Conservation (phyloP, 257 asterid genomes). For the Verbena officinalis region DNA sequence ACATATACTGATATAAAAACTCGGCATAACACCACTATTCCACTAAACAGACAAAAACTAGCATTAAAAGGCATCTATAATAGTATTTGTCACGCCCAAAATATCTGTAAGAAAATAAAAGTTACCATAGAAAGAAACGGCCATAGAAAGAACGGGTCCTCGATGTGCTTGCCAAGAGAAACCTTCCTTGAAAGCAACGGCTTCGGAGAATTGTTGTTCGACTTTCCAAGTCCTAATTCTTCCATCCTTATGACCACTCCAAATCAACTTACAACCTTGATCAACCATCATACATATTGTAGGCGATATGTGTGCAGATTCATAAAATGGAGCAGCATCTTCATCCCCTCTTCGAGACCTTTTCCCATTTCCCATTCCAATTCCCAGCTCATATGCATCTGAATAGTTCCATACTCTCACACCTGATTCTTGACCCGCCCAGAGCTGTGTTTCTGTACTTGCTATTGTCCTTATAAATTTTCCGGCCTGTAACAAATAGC, state of each 20-base stretch:
- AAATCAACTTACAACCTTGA: conserved; percentile 68
- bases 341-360: conserved; percentile 79
- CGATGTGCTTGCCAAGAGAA: conserved; percentile 95
- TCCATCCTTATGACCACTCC: conserved; percentile 97
- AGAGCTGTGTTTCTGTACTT: conserved; percentile 71
- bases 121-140: conserved; percentile 71
- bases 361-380: conserved; percentile 39
- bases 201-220: conserved; percentile 60
- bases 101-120: not conserved
- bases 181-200: conserved; percentile 68
- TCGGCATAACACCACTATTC: no score
- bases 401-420: conserved; percentile 83
- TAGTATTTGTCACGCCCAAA: no score
- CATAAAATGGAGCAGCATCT: conserved; percentile 79
- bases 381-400: conserved; percentile 67
- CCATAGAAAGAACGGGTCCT: conserved; percentile 71
- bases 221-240: conserved; percentile 79
- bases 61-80: no score
- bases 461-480: conserved; percentile 69
- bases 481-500: conserved; percentile 55
- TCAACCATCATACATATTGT: conserved; percentile 68
- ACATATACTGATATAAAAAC: no score
- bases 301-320: conserved; percentile 59
- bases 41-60: no score
- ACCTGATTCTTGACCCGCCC: conserved; percentile 90